These are phyloP conservation scores for Conoideocrella luteorostrata DNA, from an alignment of 2,329 filamentous ascomycete genomes.

Conservation along the genomic window DNA sequence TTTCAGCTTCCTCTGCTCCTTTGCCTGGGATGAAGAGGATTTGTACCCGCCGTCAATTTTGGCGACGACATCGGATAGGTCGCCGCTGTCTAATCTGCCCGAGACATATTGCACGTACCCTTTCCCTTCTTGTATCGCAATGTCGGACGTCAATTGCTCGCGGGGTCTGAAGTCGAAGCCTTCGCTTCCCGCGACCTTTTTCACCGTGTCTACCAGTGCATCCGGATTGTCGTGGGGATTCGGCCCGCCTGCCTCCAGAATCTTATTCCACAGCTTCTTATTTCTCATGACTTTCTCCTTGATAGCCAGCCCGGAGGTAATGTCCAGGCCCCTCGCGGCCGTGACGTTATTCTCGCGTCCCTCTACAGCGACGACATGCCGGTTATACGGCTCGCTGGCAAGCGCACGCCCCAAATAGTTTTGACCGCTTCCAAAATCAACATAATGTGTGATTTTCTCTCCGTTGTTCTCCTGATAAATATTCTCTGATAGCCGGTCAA, in stretches of 20 bases:
- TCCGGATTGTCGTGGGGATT: constrained; percentile 34
- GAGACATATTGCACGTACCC: constrained; percentile 73
- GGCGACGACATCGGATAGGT: constrained; percentile 60
- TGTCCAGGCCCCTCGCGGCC: constrained; percentile 77
- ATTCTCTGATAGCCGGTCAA: constrained; percentile 53
- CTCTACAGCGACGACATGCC: constrained; percentile 85
- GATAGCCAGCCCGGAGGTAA: constrained; percentile 69
- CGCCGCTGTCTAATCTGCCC: constrained; percentile 65
- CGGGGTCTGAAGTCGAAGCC: constrained; percentile 41
- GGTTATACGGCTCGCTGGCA: constrained; percentile 78
- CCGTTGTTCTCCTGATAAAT: constrained; percentile 46
- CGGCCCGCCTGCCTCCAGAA: constrained; percentile 32
- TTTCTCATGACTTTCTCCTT: constrained; percentile 71
- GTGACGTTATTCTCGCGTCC: constrained; percentile 79
- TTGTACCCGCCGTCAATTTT: constrained; percentile 40
- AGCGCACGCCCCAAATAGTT: constrained; percentile 90
- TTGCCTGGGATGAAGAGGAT: no score
- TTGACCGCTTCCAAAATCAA: constrained; percentile 94
- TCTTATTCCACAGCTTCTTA: constrained; percentile 67
- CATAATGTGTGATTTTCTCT: constrained; percentile 69
- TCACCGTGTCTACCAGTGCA: constrained; percentile 24
- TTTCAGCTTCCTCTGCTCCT: constrained; percentile 33
- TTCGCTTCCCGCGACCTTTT: constrained; percentile 27
- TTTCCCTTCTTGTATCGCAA: constrained; percentile 53
- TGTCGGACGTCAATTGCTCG: constrained; percentile 42